Percentiles rank a stretch among this genome's conserved stretches.
phyloP scores from a whole-genome alignment of 257 asterid species.

The Primulina huaijiensis region DNA sequence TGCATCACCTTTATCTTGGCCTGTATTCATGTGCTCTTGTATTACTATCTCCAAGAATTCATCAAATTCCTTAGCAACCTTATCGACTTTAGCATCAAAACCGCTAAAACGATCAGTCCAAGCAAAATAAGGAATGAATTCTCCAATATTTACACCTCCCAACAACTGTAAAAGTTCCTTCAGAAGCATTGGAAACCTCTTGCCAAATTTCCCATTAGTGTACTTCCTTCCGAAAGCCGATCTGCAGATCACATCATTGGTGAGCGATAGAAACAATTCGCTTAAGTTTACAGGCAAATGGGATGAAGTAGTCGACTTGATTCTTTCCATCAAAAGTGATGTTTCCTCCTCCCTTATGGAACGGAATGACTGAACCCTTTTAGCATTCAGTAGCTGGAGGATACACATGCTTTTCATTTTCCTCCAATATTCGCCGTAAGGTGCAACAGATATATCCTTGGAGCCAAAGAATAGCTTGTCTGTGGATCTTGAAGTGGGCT shows the following conservation, averaged over 20 bases:
- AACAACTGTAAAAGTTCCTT: conserved; percentile 28
- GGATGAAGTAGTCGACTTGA: conserved; percentile 1
- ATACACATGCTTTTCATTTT: conserved; percentile 37
- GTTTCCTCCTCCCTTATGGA: conserved; percentile 44
- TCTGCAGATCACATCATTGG: conserved; percentile 41
- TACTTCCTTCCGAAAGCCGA: conserved; percentile 52
- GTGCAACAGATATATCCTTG: conserved; percentile 34
- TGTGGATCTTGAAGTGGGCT: conserved; percentile 25
- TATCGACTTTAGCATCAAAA: conserved; percentile 30
- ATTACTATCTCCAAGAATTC: conserved; percentile 39
- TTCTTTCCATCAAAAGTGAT: conserved; percentile 30
- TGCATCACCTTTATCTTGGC: neutral
- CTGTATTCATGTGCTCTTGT: conserved; percentile 27
- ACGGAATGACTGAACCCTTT: conserved; percentile 38
- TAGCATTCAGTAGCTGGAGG: conserved; percentile 46
- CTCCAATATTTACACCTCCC: conserved; percentile 40
- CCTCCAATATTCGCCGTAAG: conserved; percentile 55
- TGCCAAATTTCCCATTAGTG: conserved; percentile 35
- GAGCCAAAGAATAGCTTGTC: conserved; percentile 29
- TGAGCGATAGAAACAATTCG: conserved; percentile 25
- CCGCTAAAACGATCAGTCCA: conserved; percentile 50
- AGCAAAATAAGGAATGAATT: conserved; percentile 44
- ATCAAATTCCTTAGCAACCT: conserved; percentile 37
- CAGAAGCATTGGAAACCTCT: conserved; percentile 27
- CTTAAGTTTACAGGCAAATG: conserved; percentile 30